Base-by-base conservation (phyloP, 1,139 yeast genomes). In the Diutina siamensis region DNA sequence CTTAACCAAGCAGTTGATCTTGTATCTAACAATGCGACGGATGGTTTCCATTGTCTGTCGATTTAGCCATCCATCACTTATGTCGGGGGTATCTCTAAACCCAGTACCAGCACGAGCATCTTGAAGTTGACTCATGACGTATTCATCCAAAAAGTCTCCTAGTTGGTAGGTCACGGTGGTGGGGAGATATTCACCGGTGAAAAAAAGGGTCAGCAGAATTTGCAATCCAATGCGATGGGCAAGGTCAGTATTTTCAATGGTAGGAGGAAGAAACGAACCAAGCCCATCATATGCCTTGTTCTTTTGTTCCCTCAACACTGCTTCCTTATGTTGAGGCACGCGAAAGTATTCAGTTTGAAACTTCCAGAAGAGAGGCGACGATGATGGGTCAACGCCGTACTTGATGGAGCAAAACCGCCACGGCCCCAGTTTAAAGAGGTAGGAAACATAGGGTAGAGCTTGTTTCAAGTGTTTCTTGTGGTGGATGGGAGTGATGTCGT, bases 331-430 rank as follows among this genome's bases (percentile, higher is more conserved):
- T 3, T 15, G 32, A 9, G 42, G 61, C 4, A 82, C 72, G 46
- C 92, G 73, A 62, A 88, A 92, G 49, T 84, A 82, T 59, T 92
- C 97, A 32, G 87, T 82, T 63, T 92, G 99, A 58, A 79, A 87
- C 32, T 62, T 62, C 55, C 87, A 82, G 57, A 65, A 80, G 5
- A 72, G 63, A 1, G 65, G 56, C 45, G 79, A 76, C 1, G 62
- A 54, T 44, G 76, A 67, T 0, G 97, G 97, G 59, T 92, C 86
- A 34, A 81, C 68, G 0, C 97, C 97, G 54, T 80, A 78, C 54
- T 68, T 75, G 42, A 87, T 78, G 58, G 83, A 86, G n/a, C 94
- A 77, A 51, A 87, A 87, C 55, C 97, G 72, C 95, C 96, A 92
- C 0, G 98, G 98, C 0, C 99, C 98, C 57, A 83, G 83, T 32